These are phyloP conservation scores for Saturnispora kantuleensis DNA, from an alignment of 805 yeast genomes.

Conservation along the genomic window DNA sequence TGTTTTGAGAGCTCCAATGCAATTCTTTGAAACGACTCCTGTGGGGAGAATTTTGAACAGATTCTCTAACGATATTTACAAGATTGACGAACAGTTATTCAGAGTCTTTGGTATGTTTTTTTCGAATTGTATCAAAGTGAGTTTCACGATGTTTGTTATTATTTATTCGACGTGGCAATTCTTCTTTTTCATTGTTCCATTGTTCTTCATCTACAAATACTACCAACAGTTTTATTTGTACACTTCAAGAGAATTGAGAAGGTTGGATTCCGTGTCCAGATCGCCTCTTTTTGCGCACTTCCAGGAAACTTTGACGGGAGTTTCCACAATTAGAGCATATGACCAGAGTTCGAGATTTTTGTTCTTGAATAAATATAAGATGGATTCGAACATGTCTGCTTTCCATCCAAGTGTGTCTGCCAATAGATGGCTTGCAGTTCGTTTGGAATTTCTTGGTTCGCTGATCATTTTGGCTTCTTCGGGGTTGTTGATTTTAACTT, in stretches of 20 bases:
- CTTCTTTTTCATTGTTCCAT: slow-evolving; percentile 60
- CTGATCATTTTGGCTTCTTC: slow-evolving; percentile 81
- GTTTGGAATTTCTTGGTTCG: slow-evolving; percentile 88
- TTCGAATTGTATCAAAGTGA: slow-evolving; percentile 48
- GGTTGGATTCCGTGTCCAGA: slow-evolving; percentile 70
- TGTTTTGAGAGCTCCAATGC: slow-evolving; percentile 87
- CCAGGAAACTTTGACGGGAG: slow-evolving; percentile 73
- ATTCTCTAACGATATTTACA: slow-evolving; percentile 84
- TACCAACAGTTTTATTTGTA: slow-evolving; percentile 70
- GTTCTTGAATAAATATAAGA: slow-evolving; percentile 53
- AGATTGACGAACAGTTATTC: slow-evolving; percentile 71
- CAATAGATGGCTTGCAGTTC: slow-evolving; percentile 94
- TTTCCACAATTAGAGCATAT: slow-evolving; percentile 67
- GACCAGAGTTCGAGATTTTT: slow-evolving; percentile 54
- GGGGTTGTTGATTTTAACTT: slow-evolving; percentile 62
- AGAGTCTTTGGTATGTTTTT: slow-evolving; percentile 65
- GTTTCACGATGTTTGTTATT: slow-evolving; percentile 71
- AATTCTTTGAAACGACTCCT: slow-evolving; percentile 92
- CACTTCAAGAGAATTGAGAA: slow-evolving; percentile 73
- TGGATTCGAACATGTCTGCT: slow-evolving; percentile 85
- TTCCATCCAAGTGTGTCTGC: slow-evolving; percentile 87
- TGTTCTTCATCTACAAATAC: slow-evolving; percentile 51
- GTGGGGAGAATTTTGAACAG: slow-evolving; percentile 86
- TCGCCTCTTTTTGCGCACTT: slow-evolving; percentile 79
- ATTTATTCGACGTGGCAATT: slow-evolving; percentile 85